A percentile compares a stretch with the other conserved stretches of the same genome.
Conservation (phyloP, 306 rosid species). For the Sindora glabra region DNA sequence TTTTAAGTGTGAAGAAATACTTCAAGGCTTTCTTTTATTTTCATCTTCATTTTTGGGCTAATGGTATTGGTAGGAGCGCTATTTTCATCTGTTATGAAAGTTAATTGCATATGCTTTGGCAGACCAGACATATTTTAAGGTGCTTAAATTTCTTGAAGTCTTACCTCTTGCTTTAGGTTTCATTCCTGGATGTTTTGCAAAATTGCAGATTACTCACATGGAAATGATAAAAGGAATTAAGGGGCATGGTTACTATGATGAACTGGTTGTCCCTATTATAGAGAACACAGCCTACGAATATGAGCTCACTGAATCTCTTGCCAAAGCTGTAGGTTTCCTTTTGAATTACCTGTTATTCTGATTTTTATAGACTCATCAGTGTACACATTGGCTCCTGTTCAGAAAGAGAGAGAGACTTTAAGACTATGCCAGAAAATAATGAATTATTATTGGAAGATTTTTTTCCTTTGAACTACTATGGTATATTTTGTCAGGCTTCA, state of each 20-base stretch:
- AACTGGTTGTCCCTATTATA: slow-evolving; percentile 89
- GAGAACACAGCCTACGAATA: slow-evolving; percentile 86
- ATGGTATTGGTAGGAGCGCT: no score
- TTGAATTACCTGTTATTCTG: not conserved
- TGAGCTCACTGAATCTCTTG: slow-evolving; percentile 85
- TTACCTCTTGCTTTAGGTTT: slow-evolving; percentile 8
- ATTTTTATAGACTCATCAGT: not conserved
- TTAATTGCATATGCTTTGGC: slow-evolving; percentile 8
- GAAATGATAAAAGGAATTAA: slow-evolving; percentile 99
- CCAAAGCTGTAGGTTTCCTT: slow-evolving; percentile 76
- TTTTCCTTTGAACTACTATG: no score
- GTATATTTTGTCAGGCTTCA: no score
- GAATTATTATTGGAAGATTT: no score
- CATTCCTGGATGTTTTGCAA: slow-evolving; percentile 8
- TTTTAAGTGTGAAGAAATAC: no score
- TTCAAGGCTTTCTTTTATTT: no score
- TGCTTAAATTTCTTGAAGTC: slow-evolving; percentile 1
- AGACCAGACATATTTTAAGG: slow-evolving; percentile 1
- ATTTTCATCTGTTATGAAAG: no score
- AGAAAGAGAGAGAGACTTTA: no score
- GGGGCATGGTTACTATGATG: slow-evolving; percentile 97
- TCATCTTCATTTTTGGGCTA: no score
- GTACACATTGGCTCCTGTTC: no score
- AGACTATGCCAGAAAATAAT: no score
- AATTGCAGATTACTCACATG: slow-evolving; percentile 92